These are phyloP conservation scores for Lasiosphaeria ovina DNA, from an alignment of 495 filamentous ascomycete genomes.

Conservation along the genomic window DNA sequence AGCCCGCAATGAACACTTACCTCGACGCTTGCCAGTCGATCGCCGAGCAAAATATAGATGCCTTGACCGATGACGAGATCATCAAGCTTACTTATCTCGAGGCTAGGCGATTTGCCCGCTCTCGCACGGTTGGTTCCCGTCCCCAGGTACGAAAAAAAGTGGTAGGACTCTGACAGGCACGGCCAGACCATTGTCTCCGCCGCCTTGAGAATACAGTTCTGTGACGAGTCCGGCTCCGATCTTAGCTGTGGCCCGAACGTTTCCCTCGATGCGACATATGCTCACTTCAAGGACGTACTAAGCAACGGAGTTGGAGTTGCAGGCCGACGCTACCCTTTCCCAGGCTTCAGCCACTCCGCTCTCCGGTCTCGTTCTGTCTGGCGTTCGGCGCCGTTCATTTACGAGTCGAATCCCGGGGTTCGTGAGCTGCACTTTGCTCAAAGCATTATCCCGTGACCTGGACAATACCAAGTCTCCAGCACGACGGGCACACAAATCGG, in stretches of 20 bases:
- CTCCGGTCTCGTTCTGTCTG: constrained; percentile 66
- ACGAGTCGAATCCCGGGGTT: too few relatives aligned
- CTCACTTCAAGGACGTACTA: constrained; percentile 60
- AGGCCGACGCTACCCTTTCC: constrained; percentile 62
- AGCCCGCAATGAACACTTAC: too few relatives aligned
- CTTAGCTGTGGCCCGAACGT: constrained; percentile 56
- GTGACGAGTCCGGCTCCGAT: constrained; percentile 68
- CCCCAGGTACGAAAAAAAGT: too few relatives aligned
- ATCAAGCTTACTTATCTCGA: too few relatives aligned
- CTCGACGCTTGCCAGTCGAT: too few relatives aligned
- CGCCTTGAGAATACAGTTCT: too few relatives aligned
- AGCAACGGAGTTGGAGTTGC: constrained; percentile 58
- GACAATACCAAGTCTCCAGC: constrained; percentile 71
- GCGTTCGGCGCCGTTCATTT: constrained; percentile 69
- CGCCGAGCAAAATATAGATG: too few relatives aligned
- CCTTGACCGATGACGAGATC: too few relatives aligned
- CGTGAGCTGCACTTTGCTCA: constrained; percentile 39
- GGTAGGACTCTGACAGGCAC: too few relatives aligned
- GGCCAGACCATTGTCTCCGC: too few relatives aligned
- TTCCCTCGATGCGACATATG: constrained; percentile 53
- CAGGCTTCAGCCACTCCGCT: constrained; percentile 82
- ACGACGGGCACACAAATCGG: constrained; percentile 76
- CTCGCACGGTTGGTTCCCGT: too few relatives aligned
- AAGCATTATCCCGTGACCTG: constrained; percentile 59
- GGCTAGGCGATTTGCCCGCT: too few relatives aligned